Evolutionary conservation across 768 basidiomycete species (phyloP).

Genomic region (Leccinum imitatum): DNA sequence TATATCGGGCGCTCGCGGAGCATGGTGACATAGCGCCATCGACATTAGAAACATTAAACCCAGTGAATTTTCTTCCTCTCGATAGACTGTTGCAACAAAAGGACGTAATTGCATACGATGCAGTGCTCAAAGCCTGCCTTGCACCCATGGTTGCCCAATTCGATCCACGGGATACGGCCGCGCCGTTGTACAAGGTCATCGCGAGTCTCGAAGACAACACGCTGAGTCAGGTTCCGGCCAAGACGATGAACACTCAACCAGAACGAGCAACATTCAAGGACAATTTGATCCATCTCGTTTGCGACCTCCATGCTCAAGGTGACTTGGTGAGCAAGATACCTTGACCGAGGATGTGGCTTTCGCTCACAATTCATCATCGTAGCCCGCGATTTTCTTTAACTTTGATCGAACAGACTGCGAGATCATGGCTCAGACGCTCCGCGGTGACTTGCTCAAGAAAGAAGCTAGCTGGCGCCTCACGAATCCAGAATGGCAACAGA

Average conservation of each 20-base stretch:
- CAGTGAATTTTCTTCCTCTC: conserved; percentile 44
- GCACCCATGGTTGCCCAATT: conserved; percentile 35
- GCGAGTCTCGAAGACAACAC: conserved; percentile 40
- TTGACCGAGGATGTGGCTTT: background rate
- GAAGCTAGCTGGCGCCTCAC: conserved; percentile 51
- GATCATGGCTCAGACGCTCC: conserved; percentile 43
- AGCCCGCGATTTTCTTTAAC: conserved; percentile 70
- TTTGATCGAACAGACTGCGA: conserved; percentile 65
- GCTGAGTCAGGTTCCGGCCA: conserved; percentile 21
- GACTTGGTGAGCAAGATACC: conserved; percentile 50
- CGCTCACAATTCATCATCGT: background rate
- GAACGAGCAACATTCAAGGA: conserved; percentile 29
- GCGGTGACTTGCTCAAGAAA: conserved; percentile 36
- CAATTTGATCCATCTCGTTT: conserved; percentile 52
- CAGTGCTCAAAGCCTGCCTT: conserved; percentile 46
- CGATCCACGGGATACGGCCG: conserved; percentile 34
- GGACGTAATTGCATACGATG: conserved; percentile 62
- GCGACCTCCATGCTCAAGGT: conserved; percentile 54
- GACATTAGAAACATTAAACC: conserved; percentile 36
- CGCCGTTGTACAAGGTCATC: conserved; percentile 41
- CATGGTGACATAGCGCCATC: conserved; percentile 24
- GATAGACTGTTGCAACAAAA: conserved; percentile 50
- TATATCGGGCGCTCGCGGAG: conserved; percentile 47
- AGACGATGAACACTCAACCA: conserved; percentile 36
- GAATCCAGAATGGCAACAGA: conserved; percentile 49